Evolutionary conservation across 139 green algal genomes (phyloP).

Genomic region (Chlamydomonas sphaeroides): DNA sequence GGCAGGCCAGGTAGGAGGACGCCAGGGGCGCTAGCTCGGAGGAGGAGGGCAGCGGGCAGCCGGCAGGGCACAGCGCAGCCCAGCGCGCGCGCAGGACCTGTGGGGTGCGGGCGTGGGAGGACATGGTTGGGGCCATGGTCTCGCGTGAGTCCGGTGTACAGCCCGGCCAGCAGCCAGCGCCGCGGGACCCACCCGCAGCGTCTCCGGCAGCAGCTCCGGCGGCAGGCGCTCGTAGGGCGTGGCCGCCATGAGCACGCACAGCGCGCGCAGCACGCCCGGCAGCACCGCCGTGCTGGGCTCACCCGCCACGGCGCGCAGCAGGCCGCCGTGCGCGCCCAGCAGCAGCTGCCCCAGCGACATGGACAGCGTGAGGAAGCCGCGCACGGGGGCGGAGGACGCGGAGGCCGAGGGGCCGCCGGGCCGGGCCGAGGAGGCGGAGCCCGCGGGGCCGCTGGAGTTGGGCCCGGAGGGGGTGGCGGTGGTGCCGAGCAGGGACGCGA

Average conservation of each 20-base stretch:
- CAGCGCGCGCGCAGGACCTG: constrained; percentile 36
- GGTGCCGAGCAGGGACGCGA: background rate
- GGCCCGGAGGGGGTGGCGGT: background rate
- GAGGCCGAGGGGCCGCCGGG: too few species aligned
- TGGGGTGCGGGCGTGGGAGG: too few species aligned
- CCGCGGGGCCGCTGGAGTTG: too few species aligned
- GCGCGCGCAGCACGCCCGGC: constrained; percentile 56
- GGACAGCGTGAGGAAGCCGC: constrained; percentile 78
- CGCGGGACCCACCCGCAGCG: constrained; percentile 42
- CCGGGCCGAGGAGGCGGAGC: background rate
- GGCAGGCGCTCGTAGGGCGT: constrained; percentile 74
- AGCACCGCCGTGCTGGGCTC: constrained; percentile 52
- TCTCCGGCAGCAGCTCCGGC: constrained; percentile 52
- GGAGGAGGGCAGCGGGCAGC: background rate
- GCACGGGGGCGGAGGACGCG: background rate
- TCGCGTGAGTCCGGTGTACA: background rate
- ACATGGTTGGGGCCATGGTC: too few species aligned
- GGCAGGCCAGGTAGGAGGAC: constrained; percentile 51
- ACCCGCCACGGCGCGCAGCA: constrained; percentile 46
- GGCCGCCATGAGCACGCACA: constrained; percentile 61
- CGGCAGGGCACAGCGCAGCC: constrained; percentile 1
- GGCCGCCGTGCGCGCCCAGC: constrained; percentile 53
- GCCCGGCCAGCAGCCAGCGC: too few species aligned
- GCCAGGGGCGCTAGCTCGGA: constrained; percentile 28
- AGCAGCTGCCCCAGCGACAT: constrained; percentile 59